phyloP scores from a whole-genome alignment of 2,329 filamentous ascomycete species.

The Calonectria crousiana region DNA sequence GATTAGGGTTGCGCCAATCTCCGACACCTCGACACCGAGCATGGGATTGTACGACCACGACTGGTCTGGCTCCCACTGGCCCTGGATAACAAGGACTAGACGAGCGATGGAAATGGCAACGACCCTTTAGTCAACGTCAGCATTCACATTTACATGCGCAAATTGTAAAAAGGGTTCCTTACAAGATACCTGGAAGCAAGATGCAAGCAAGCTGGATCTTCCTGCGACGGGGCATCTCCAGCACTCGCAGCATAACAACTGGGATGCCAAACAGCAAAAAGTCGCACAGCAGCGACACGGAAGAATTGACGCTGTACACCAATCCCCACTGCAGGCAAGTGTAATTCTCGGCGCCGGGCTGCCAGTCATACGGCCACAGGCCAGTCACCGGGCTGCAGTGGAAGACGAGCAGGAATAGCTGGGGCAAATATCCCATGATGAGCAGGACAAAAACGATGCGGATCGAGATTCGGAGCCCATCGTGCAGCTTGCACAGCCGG shows the following conservation, averaged over 20 bases:
- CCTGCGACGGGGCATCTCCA: conserved; percentile 57
- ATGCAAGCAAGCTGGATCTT: conserved; percentile 62
- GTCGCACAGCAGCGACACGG: conserved; percentile 62
- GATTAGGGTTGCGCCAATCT: conserved; percentile 63
- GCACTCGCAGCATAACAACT: conserved; percentile 57
- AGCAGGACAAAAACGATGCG: conserved; percentile 51
- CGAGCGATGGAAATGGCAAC: conserved; percentile 62
- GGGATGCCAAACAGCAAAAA: conserved; percentile 64
- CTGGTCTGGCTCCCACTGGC: conserved; percentile 60
- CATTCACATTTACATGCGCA: background rate
- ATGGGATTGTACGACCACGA: conserved; percentile 66
- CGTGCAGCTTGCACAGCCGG: conserved; percentile 56
- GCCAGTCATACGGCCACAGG: conserved; percentile 64
- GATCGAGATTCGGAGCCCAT: conserved; percentile 51
- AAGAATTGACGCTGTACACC: conserved; percentile 64
- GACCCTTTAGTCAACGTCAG: conserved; percentile 50
- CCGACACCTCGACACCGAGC: conserved; percentile 62
- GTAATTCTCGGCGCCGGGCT: conserved; percentile 54
- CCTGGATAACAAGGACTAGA: conserved; percentile 59
- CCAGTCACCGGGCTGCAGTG: conserved; percentile 64
- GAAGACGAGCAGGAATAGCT: conserved; percentile 63
- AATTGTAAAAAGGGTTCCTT: conserved; percentile 36
- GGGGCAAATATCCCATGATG: conserved; percentile 58
- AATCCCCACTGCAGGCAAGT: conserved; percentile 62
- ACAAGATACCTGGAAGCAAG: conserved; percentile 62